Evolutionary conservation across 164 flowering plant genomes (phyloP), one percentile per base, ranked within the genome.

Genomic region (Umbellularia californica): DNA sequence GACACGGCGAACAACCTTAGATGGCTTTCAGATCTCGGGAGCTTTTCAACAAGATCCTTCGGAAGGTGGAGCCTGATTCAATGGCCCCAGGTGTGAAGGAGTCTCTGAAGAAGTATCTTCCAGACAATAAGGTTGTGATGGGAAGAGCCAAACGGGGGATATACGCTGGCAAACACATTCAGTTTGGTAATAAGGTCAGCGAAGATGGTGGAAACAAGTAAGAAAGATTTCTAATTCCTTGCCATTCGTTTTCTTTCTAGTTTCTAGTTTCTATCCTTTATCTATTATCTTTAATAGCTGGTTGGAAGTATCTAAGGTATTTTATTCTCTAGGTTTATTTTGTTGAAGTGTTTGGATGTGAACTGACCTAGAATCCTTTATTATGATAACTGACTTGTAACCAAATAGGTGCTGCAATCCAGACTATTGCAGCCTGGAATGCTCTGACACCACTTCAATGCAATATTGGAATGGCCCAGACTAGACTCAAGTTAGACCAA

Each of bases 151-250:
- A 93, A 68, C 92, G 97, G 4, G 99, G 99, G 22, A 82, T 93
- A 69, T 95, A 63, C 75, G 97, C 95, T 41, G 98, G 98, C 72
- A 88, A 88, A n/a, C 98, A 95, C 78, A 95, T 95, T 76, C 96
- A 87, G 73, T 95, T 87, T 74, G 98, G 98, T 30, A 91, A 93
- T 67, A 85, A 81, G 19, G 89, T 95, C 80, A 93, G 98, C 74
- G 99, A 95, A 81, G 92, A 95, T 69, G 99, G 99, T 22, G 98
- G 98, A 58, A 93, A 95, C 89, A 93, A 87, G 98, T 89, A 72
- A 6, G 47, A 35, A 35, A 35, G 1, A 15, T 71, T 22, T 50
- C 23, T 14, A 35, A 35, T 35, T 5, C 47, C 47, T 5, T 35
- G 47, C 10, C 47, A 5, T 35, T 35, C 47, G 5, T 35, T 35